Base-by-base conservation (phyloP, 2,329 filamentous ascomycete species). In the Hypoxylon sp. region DNA sequence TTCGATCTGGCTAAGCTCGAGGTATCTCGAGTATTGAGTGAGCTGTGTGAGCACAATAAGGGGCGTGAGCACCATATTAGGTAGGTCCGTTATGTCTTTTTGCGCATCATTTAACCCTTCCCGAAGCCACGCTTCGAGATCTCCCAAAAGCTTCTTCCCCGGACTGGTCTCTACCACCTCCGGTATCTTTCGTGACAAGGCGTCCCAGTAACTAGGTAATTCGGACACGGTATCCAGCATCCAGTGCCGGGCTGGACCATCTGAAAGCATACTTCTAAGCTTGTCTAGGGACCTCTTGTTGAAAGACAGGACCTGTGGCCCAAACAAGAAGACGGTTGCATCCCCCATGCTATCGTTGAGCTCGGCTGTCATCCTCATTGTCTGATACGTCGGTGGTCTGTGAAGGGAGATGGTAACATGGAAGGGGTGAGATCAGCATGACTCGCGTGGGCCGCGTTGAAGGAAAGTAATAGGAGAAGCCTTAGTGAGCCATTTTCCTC, bases 291-390 rank as follows among this genome's bases (percentile, higher is more conserved):
- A 28, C 4, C 24, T 12, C 11, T 28, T 26, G 22, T 26, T 46
- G 44, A 46, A 46, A 46, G 22, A 26, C 14, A 46, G 44, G 22
- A 16, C 22, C 22, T 46, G 44, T 16, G 44, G 24, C 14, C 44
- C 44, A 46, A 46, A 46, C 22, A 46, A 28, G 7, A 46, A n/a
- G 24, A 46, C 11, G 22, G 44, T 30, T n/a, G 40, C 40, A 44
- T 22, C 40, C 40, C 40, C 40, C 3, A 4, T 8, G 40, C 16
- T 44, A 5, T 44, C 18, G 18, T 44, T 44, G 16, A 44, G 40
- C 40, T 22, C 18, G 12, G 40, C 18, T 22, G 40, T 44, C 18
- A 44, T 44, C 40, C 16, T 44, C 40, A 44, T 44, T 44, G 16
- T 44, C 5, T 44, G 3, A 26, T 26, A 24, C 12, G n/a, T 26